These are phyloP conservation scores for Heracleum sosnowskyi DNA, from an alignment of 129 eudicot genomes.

Conservation along the genomic window DNA sequence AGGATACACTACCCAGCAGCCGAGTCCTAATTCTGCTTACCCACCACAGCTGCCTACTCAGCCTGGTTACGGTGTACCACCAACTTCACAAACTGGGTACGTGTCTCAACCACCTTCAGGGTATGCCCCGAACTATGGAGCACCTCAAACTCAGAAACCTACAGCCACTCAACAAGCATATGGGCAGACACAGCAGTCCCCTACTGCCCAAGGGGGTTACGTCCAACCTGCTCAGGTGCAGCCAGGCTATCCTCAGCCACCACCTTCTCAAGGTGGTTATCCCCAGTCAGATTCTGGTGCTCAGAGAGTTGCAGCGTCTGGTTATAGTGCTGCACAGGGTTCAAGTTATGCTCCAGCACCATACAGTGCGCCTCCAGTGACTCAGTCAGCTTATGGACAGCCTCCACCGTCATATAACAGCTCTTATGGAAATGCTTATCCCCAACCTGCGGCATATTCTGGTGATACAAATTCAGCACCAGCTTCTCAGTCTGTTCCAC, in stretches of 20 bases:
- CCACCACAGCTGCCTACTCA: conserved; percentile 55
- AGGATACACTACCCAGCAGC: conserved; percentile 44
- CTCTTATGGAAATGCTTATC: conserved; percentile 59
- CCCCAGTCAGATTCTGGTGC: conserved; percentile 47
- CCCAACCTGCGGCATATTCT: conserved; percentile 67
- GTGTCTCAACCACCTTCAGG: conserved; percentile 39
- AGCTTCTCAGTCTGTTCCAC: conserved; percentile 44
- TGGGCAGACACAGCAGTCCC: conserved; percentile 82
- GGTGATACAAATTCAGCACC: conserved; percentile 37
- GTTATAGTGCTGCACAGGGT: conserved; percentile 34
- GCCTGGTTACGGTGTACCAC: conserved; percentile 65
- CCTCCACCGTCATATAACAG: conserved; percentile 39
- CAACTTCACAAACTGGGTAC: conserved; percentile 35
- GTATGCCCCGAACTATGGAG: conserved; percentile 47
- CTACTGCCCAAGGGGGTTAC: conserved; percentile 69
- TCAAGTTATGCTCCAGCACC: conserved; percentile 55
- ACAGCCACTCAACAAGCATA: conserved; percentile 44
- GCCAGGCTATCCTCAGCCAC: conserved; percentile 27
- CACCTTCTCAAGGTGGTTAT: conserved; percentile 42
- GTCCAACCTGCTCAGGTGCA: conserved; percentile 35
- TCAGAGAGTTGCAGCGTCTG: conserved; percentile 34
- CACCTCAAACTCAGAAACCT: conserved; percentile 65
- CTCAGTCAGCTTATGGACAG: conserved; percentile 62
- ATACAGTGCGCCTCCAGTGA: conserved; percentile 14
- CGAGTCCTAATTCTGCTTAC: conserved; percentile 46